These are phyloP conservation scores for Tolypocladium amazonense DNA, from an alignment of 2,329 filamentous ascomycete species.

Conservation along the genomic window DNA sequence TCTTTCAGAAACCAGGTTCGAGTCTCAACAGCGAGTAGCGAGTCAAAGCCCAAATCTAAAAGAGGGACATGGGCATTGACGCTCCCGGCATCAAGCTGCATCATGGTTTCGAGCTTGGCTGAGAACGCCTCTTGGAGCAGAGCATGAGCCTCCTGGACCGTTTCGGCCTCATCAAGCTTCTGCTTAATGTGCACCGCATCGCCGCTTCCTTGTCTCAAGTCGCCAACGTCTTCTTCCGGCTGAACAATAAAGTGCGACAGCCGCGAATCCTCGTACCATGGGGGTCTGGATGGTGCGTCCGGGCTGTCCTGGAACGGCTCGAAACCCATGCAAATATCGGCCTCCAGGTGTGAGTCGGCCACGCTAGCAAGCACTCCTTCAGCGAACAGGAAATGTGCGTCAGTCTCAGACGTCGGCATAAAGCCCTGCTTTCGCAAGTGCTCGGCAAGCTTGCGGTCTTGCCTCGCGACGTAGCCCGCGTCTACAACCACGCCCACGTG, in stretches of 20 bases:
- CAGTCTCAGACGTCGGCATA: neutral
- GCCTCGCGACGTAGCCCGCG: conserved; percentile 25
- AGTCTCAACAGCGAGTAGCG: conserved; percentile 20
- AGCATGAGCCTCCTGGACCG: neutral
- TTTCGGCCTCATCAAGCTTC: neutral
- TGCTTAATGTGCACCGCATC: neutral
- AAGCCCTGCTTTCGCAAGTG: neutral
- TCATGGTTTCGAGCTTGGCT: conserved; percentile 1
- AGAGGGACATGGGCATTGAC: conserved; percentile 1
- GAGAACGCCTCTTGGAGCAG: neutral
- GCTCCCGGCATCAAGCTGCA: neutral
- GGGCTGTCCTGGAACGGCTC: neutral
- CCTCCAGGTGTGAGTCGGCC: neutral
- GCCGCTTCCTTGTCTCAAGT: neutral
- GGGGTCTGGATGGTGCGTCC: neutral
- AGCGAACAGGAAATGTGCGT: neutral
- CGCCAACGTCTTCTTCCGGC: neutral
- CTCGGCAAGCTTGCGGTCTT: conserved; percentile 1
- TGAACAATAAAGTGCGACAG: neutral
- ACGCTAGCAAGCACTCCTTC: neutral
- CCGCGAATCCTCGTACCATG: neutral
- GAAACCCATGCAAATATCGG: neutral
- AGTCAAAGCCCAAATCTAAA: conserved; percentile 15
- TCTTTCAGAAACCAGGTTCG: conserved; percentile 38
- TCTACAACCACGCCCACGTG: conserved; percentile 28